A percentile compares a stretch with the other conserved stretches of the same genome.
Conservation (phyloP, 2,329 filamentous ascomycete genomes). For the Massarina eburnea region DNA sequence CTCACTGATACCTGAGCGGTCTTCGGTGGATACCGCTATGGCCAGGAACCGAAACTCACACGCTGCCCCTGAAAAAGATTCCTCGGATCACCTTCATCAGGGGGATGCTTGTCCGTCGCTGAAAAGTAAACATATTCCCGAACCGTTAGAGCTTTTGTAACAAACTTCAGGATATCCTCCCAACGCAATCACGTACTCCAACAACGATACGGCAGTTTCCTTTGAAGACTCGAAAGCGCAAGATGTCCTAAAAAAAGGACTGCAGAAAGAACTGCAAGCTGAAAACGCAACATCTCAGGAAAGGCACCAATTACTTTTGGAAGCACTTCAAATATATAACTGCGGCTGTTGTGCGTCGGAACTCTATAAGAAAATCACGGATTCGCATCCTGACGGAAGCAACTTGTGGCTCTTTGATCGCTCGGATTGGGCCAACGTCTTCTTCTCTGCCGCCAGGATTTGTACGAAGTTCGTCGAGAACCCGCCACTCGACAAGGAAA, state of each 20-base stretch:
- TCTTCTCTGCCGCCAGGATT: conserved; percentile 13
- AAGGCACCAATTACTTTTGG: background rate
- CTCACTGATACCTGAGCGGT: background rate
- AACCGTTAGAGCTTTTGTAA: background rate
- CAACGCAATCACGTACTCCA: background rate
- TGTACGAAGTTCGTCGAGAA: conserved; percentile 6
- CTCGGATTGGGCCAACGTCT: conserved; percentile 12
- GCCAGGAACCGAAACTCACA: background rate
- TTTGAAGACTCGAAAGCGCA: background rate
- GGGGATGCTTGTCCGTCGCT: background rate
- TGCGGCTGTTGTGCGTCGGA: conserved; percentile 8
- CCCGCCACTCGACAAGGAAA: background rate
- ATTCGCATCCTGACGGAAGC: background rate
- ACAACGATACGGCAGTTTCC: background rate
- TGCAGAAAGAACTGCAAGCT: conserved; percentile 2
- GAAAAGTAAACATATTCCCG: background rate
- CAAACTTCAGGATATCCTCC: background rate
- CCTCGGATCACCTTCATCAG: background rate
- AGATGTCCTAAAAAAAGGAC: conserved; percentile 5
- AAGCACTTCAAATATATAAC: conserved; percentile 8
- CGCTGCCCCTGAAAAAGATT: background rate
- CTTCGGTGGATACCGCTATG: background rate
- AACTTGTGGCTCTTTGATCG: conserved; percentile 6
- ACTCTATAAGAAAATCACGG: conserved; percentile 8
- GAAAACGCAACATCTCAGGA: background rate